Evolutionary conservation across 345 rosid genomes (phyloP).

Genomic region (Cardiospermum halicacabum): DNA sequence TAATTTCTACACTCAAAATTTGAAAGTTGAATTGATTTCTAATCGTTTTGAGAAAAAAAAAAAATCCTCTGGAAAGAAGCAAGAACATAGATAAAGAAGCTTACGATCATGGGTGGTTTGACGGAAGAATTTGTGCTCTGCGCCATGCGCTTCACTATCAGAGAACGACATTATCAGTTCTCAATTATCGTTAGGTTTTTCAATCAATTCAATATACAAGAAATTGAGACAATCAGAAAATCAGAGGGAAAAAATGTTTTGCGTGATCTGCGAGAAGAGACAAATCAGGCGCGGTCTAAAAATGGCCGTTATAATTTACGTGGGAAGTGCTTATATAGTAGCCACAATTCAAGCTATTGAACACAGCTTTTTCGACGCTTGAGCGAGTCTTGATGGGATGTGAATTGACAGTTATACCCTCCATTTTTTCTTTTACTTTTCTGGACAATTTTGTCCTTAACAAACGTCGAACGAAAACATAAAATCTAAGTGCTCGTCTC

Average conservation of each 20-base stretch:
- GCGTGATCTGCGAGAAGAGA: constrained; percentile 5
- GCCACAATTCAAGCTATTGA: constrained; percentile 11
- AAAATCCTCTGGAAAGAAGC: neutral
- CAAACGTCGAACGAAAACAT: neutral
- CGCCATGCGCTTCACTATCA: constrained; percentile 58
- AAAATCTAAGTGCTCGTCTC: too few species aligned
- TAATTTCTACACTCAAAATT: neutral
- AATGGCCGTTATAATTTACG: constrained; percentile 23
- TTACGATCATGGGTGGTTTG: constrained; percentile 74
- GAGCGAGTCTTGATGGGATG: neutral
- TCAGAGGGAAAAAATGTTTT: neutral
- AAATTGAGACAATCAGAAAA: neutral
- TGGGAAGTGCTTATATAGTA: constrained; percentile 6
- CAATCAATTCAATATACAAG: neutral
- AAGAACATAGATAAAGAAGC: constrained; percentile 8
- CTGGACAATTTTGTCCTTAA: neutral
- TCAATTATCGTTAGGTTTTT: neutral
- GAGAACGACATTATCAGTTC: constrained; percentile 48
- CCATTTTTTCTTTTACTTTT: neutral
- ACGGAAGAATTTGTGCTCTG: constrained; percentile 68
- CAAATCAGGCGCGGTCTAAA: constrained; percentile 20
- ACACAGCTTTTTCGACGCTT: neutral
- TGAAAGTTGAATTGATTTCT: neutral
- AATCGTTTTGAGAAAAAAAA: constrained; percentile 3
- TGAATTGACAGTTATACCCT: neutral